phyloP scores from a whole-genome alignment of 1,284 basidiomycete species.

The Xerocomus nothofagi region DNA sequence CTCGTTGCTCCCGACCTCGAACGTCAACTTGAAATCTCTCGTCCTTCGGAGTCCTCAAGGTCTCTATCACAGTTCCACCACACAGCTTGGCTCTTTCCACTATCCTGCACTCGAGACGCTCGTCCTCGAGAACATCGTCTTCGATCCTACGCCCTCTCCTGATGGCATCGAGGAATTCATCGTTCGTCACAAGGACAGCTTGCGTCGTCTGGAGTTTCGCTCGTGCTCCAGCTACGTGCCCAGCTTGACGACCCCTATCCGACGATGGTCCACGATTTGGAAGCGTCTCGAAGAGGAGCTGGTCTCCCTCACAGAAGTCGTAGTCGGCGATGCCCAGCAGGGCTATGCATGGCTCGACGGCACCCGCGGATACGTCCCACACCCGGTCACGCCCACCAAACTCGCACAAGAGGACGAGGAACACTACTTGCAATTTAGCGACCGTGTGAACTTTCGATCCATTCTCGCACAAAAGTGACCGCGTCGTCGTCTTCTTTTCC shows the following conservation, averaged over 20 bases:
- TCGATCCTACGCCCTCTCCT: constrained; percentile 22
- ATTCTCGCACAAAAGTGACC: constrained; percentile 1
- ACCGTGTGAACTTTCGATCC: constrained; percentile 16
- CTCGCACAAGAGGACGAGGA: constrained; percentile 15
- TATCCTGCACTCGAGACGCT: constrained; percentile 32
- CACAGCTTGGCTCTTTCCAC: constrained; percentile 18
- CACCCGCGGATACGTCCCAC: constrained; percentile 23
- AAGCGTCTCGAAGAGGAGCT: constrained; percentile 25
- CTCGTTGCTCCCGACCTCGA: constrained; percentile 27
- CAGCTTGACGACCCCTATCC: constrained; percentile 9
- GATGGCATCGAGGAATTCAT: constrained; percentile 34
- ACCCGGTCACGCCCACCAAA: constrained; percentile 5
- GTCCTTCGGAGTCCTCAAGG: constrained; percentile 30
- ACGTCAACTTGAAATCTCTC: constrained; percentile 24
- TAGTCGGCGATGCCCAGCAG: constrained; percentile 11
- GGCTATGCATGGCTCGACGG: constrained; percentile 28
- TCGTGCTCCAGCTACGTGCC: constrained; percentile 30
- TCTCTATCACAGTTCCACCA: constrained; percentile 29
- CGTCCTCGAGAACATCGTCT: constrained; percentile 33
- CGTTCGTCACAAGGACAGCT: constrained; percentile 29
- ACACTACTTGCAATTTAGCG: constrained; percentile 6
- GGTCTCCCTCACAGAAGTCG: constrained; percentile 22
- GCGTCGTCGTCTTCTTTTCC: not conserved
- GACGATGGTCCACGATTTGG: constrained; percentile 33
- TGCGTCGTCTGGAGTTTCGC: constrained; percentile 25